Base-by-base conservation (phyloP, 176 grass and related monocot species). In the Oryza rufipogon region DNA sequence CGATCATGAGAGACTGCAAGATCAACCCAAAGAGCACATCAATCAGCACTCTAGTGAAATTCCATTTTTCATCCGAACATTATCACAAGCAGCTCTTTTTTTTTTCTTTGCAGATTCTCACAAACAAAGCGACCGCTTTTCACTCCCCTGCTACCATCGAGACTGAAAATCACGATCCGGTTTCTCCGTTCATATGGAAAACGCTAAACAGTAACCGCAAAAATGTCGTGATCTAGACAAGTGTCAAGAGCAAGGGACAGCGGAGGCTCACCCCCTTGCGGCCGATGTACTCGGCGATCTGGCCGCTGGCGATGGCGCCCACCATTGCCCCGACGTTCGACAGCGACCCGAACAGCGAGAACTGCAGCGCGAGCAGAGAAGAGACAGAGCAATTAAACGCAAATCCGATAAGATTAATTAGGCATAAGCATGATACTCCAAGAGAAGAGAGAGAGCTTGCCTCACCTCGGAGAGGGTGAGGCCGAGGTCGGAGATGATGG, bases 311-410 rank as follows among this genome's bases (percentile, higher is more conserved):
- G 34, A 97, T 97, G 54, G 92, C 92, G 1, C 92, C 95, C 64
- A 97, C 86, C 95, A 97, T 97, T 0, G 91, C 95, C 70, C 95
- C 95, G 20, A 97, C 92, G 7, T 97, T 95, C 1, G 95, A 97
- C 20, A 97, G 74, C 10, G 92, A 97, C 13, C 95, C 95, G 14
- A 97, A 93, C 47, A 95, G 22, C 5, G 95, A 91, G 73, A 97
- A 97, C 92, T 97, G 70, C 61, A 85, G 36, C 5, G 30, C 30
- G 30, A 32, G 30, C 30, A 32, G 30, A 32, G 30, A 32, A 32
- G 30, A 32, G 30, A 32, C 30, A 32, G 30, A 32, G 30, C 30
- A 32, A 32, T 32, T 32, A 32, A 32, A 3, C 30, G 30, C 30
- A 32, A 32, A 32, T 32, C 30, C 30, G 30, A 32, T 32, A 38